Evolutionary conservation across 2,329 filamentous ascomycete species (phyloP).

Genomic region (Fusarium neocosmosporiellum): DNA sequence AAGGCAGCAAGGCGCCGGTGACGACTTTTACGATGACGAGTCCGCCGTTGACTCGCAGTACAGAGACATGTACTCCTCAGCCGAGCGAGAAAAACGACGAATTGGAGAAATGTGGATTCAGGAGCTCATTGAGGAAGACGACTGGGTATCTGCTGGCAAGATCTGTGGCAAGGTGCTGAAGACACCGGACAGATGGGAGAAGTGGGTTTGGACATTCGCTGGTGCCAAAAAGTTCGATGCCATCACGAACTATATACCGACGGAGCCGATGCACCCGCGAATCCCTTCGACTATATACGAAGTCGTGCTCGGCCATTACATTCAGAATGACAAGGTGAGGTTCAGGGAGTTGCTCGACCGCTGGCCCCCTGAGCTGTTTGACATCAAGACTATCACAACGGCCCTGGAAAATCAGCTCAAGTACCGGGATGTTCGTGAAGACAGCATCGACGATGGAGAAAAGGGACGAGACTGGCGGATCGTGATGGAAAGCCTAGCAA

Average conservation of each 20-base stretch:
- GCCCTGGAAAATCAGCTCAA: conserved; percentile 86
- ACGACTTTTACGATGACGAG: conserved; percentile 81
- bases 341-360: conserved; percentile 83
- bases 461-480: conserved; percentile 87
- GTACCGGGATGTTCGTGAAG: conserved; percentile 78
- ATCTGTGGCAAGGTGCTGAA: conserved; percentile 86
- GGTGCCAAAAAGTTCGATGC: conserved; percentile 89
- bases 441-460: conserved; percentile 79
- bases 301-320: conserved; percentile 88
- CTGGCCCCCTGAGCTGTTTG: conserved; percentile 88
- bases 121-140: conserved; percentile 77
- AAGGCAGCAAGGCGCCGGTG: conserved; percentile 53
- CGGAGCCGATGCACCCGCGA: conserved; percentile 79
- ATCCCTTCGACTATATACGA: conserved; percentile 88
- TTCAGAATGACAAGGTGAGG: conserved; percentile 78
- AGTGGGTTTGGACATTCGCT: conserved; percentile 94
- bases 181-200: conserved; percentile 87
- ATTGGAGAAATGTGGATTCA: conserved; percentile 96
- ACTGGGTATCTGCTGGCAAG: conserved; percentile 83
- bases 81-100: conserved; percentile 87
- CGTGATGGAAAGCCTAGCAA: conserved; percentile 87
- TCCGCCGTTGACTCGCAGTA: conserved; percentile 67
- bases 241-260: conserved; percentile 86
- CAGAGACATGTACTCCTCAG: conserved; percentile 69
- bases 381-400: conserved; percentile 79